Conservation (phyloP, 2,329 filamentous ascomycete species). For the Esteya vermicola region DNA sequence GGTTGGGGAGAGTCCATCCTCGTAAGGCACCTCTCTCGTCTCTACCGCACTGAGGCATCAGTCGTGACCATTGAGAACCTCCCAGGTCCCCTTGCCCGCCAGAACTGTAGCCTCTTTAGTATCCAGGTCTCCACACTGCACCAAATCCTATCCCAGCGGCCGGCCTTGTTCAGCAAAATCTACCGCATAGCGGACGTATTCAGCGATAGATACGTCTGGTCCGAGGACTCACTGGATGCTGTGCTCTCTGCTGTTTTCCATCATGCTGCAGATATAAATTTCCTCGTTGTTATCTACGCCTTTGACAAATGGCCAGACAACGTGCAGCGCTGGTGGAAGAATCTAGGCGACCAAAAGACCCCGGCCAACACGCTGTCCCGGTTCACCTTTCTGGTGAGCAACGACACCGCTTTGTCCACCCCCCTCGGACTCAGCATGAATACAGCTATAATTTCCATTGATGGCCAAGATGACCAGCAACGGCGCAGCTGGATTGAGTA, state of each 20-base stretch:
- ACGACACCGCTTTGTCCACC: too few species aligned
- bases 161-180: not conserved
- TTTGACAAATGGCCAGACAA: not conserved
- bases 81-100: not conserved
- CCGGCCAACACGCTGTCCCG: too few species aligned
- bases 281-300: not conserved
- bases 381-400: too few species aligned
- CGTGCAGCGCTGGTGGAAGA: not conserved
- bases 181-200: not conserved
- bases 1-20: too few species aligned
- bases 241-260: not conserved
- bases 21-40: too few species aligned
- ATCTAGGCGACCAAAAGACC: too few species aligned
- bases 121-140: not conserved
- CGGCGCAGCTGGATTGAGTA: not conserved
- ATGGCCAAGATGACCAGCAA: not conserved
- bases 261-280: not conserved
- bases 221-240: not conserved
- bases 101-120: not conserved
- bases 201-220: not conserved
- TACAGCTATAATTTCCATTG: too few species aligned
- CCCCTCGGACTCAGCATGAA: too few species aligned
- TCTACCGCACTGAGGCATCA: not conserved
- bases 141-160: not conserved
- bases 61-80: not conserved